Percentiles rank a stretch among this genome's conserved stretches.
phyloP scores from a whole-genome alignment of 352 stramenopile genomes.

The Phytophthora foliorum region DNA sequence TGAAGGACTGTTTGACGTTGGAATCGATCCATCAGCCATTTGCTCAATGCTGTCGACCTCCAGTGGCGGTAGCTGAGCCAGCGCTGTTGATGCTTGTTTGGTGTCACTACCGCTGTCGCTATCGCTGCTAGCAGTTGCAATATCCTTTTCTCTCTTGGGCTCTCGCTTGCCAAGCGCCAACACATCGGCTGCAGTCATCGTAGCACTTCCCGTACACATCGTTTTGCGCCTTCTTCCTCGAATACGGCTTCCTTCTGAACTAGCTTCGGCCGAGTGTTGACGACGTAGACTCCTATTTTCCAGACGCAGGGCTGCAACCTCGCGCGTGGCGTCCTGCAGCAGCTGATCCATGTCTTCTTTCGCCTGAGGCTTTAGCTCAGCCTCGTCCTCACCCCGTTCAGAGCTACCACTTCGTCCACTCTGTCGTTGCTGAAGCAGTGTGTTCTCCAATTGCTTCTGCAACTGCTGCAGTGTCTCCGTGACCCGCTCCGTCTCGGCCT shows the following conservation, averaged over 20 bases:
- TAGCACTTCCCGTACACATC: constrained; percentile 15
- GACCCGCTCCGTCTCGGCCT: constrained; percentile 35
- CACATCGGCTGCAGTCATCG: constrained; percentile 37
- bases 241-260: not conserved
- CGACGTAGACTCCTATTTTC: constrained; percentile 51
- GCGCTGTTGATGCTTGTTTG: not conserved
- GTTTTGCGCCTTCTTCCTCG: constrained; percentile 30
- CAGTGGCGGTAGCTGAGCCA: constrained; percentile 19
- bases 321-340: constrained; percentile 47
- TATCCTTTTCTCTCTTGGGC: not conserved
- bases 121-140: constrained; percentile 6
- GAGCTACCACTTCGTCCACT: not conserved
- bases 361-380: constrained; percentile 4
- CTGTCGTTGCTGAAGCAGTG: constrained; percentile 18
- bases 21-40: not conserved
- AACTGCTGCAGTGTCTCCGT: constrained; percentile 38
- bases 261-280: constrained; percentile 18
- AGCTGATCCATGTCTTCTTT: constrained; percentile 43
- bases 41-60: constrained; percentile 25
- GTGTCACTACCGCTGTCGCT: constrained; percentile 26
- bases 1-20: not conserved
- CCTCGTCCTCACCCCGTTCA: constrained; percentile 20
- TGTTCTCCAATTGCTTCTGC: constrained; percentile 37
- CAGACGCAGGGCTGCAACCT: constrained; percentile 42
- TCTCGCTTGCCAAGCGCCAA: constrained; percentile 30